phyloP scores from a whole-genome alignment of 257 asterid genomes.

The Fraxinus americana region DNA sequence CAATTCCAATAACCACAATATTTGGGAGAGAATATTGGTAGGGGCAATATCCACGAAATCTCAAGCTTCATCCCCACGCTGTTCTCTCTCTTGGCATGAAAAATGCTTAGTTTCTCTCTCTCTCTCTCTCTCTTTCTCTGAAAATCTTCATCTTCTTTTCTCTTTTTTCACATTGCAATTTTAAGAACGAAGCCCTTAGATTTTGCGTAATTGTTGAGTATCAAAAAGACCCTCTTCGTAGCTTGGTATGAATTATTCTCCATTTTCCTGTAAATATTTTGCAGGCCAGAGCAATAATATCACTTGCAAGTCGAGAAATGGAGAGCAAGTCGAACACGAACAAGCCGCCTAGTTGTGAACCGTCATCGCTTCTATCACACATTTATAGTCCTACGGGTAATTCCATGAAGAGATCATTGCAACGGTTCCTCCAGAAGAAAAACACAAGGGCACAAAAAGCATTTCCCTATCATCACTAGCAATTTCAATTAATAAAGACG shows the following conservation, averaged over 20 bases:
- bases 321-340: not conserved
- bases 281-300: conserved; percentile 39
- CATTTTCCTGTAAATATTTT: not conserved
- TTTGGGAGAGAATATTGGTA: too few relatives aligned
- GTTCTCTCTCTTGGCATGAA: not conserved
- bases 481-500: not conserved
- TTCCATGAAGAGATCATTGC: conserved; percentile 37
- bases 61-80: conserved; percentile 16
- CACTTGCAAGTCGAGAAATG: conserved; percentile 28
- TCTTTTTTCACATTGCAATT: not conserved
- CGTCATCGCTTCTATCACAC: conserved; percentile 14
- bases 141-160: not conserved
- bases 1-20: too few relatives aligned
- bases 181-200: not conserved
- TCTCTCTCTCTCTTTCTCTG: not conserved
- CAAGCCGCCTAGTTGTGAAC: not conserved
- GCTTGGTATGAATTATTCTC: conserved; percentile 29
- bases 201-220: not conserved
- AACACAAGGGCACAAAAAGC: conserved; percentile 26
- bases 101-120: not conserved
- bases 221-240: not conserved
- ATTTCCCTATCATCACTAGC: conserved; percentile 23
- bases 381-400: not conserved
- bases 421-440: conserved; percentile 36
- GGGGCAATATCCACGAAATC: conserved; percentile 22